phyloP scores from a whole-genome alignment of 129 eudicot genomes.

The Deinandra increscens region DNA sequence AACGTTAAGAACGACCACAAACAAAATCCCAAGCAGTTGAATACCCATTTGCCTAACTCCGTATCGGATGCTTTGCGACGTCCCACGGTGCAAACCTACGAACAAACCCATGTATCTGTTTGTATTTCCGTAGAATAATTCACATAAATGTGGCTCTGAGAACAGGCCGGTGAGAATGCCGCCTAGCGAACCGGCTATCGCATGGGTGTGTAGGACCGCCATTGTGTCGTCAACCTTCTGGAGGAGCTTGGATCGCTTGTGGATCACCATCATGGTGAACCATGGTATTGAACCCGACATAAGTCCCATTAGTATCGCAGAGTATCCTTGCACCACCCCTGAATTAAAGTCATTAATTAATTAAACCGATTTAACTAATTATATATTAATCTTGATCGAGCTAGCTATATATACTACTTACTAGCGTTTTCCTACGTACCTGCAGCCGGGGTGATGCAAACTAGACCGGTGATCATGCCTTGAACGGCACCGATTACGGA shows the following conservation, averaged over 20 bases:
- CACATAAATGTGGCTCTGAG: slow-evolving; percentile 10
- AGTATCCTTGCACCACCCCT: slow-evolving; percentile 19
- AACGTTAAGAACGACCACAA: neutral
- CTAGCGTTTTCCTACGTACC: too few species aligned
- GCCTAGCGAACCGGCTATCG: slow-evolving; percentile 11
- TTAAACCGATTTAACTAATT: too few species aligned
- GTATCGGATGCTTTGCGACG: neutral
- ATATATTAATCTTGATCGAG: too few species aligned
- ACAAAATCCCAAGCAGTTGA: slow-evolving; percentile 11
- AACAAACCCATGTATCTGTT: slow-evolving; percentile 16
- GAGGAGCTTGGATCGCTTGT: slow-evolving; percentile 16
- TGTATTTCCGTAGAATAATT: neutral
- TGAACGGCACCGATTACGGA: slow-evolving; percentile 18
- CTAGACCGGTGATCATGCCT: slow-evolving; percentile 22
- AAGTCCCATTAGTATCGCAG: slow-evolving; percentile 12
- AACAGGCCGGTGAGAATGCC: slow-evolving; percentile 14
- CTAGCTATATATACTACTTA: too few species aligned
- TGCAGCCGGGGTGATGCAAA: slow-evolving; percentile 14
- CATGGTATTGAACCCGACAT: slow-evolving; percentile 10
- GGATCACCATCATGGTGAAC: slow-evolving; percentile 22
- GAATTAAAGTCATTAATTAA: too few species aligned
- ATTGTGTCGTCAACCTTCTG: slow-evolving; percentile 13
- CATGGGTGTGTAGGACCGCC: slow-evolving; percentile 21
- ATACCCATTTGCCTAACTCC: slow-evolving; percentile 13
- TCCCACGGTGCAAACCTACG: neutral